Base-by-base conservation (phyloP, 2,329 filamentous ascomycete genomes). In the Emergomyces africanus region DNA sequence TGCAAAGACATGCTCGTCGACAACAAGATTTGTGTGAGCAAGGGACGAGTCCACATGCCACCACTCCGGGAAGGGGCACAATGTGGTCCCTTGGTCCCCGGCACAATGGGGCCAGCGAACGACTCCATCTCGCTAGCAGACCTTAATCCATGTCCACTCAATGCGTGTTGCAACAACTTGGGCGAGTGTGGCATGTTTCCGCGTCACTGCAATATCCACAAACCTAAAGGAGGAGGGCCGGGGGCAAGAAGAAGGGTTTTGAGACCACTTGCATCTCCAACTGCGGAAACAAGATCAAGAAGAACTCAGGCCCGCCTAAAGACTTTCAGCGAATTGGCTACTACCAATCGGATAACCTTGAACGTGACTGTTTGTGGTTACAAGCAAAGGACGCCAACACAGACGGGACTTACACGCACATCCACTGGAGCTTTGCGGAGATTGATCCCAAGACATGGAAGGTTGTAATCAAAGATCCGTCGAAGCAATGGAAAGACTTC, bases 121-220 rank as follows among this genome's bases (percentile, higher is more conserved):
- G 30, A 30, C 30, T 30, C 30, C 30, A 30, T 30, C 30, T 30
- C 30, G 6, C 30, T 30, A 30, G 30, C 30, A 30, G 30, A 30
- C 6, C 30, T 30, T 30, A 81, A 80, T 62, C 75, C 72, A 0
- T 81, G 79, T 60, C 73, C 71, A 10, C 64, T 75, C 8, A 76
- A 76, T 54, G 71, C 71, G 4, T 77, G 75, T 63, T 77, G 75
- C 62, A 69, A 74, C 59, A 67, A 70, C 48, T 76, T 74, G 67
- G 78, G 78, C 0, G 69, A 49, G 55, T 80, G 78, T 35, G 78
- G 77, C 5, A 70, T 70, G 30, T 30, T 30, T 30, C 30, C 30
- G 6, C 3, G 30, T 30, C 30, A 30, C 6, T 30, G 30, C 6
- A 6, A 3, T 30, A 30, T 30, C 6, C 30, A 30, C 30, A 30